These are phyloP conservation scores for Choiromyces venosus DNA, from an alignment of 495 filamentous ascomycete genomes.

Conservation along the genomic window DNA sequence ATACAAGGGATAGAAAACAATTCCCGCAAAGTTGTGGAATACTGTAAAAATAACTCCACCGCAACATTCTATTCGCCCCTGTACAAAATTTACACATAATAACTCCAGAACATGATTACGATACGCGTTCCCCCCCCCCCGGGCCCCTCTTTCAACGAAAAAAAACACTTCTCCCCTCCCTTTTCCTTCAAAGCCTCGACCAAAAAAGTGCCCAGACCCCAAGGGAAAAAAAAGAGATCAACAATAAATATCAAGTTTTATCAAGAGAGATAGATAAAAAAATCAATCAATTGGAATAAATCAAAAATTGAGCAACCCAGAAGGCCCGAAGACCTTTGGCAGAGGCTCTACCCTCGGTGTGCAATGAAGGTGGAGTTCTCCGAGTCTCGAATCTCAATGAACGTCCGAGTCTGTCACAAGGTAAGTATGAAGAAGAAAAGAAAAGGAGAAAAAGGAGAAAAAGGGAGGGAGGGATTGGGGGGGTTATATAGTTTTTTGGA, in stretches of 20 bases:
- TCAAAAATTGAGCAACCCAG: slow-evolving; percentile 41
- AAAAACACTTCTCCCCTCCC: background rate
- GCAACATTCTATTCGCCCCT: background rate
- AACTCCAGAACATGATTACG: too few species aligned
- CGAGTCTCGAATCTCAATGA: slow-evolving; percentile 37
- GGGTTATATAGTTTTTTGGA: slow-evolving; percentile 3
- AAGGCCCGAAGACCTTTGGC: slow-evolving; percentile 39
- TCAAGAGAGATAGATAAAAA: slow-evolving; percentile 16
- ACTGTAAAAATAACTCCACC: background rate
- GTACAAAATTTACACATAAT: background rate
- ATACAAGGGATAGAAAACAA: background rate
- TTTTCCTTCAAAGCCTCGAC: background rate
- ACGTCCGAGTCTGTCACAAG: slow-evolving; percentile 39
- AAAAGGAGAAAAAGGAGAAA: background rate
- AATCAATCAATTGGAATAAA: slow-evolving; percentile 18
- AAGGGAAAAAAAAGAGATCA: background rate
- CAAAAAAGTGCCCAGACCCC: slow-evolving; percentile 3
- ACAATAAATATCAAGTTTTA: background rate
- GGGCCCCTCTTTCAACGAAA: background rate
- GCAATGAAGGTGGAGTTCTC: slow-evolving; percentile 36
- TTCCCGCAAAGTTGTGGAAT: too few species aligned
- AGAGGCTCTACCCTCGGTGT: slow-evolving; percentile 33
- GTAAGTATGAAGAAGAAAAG: slow-evolving; percentile 31
- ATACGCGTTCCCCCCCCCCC: background rate
- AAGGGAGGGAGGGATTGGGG: background rate